Evolutionary conservation across 2,329 filamentous ascomycete species (phyloP).

Genomic region (Fusarium nisikadoi): DNA sequence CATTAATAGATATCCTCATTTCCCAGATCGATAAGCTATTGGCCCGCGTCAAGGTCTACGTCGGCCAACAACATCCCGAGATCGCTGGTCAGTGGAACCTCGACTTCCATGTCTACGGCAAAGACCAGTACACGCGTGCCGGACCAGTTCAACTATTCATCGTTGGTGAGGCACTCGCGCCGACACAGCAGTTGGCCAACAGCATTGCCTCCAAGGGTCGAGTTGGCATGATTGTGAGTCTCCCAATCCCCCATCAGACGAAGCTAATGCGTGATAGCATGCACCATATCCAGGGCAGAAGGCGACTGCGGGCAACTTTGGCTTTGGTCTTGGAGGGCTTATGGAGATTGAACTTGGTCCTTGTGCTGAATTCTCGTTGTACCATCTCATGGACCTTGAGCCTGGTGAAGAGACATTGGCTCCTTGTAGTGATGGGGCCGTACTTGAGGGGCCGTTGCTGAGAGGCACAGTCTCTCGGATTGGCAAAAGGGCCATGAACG

Average conservation of each 20-base stretch:
- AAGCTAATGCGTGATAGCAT: slow-evolving; percentile 46
- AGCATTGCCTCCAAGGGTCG: slow-evolving; percentile 46
- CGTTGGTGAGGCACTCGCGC: slow-evolving; percentile 58
- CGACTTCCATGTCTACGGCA: slow-evolving; percentile 58
- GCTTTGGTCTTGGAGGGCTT: slow-evolving; percentile 46
- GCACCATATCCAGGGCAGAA: slow-evolving; percentile 60
- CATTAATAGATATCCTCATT: slow-evolving; percentile 25
- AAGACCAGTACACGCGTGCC: slow-evolving; percentile 9
- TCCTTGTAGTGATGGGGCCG: fast-evolving
- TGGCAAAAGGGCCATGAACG: neutral
- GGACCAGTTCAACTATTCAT: slow-evolving; percentile 52
- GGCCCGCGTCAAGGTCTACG: slow-evolving; percentile 21
- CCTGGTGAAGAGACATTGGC: slow-evolving; percentile 38
- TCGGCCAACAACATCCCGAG: slow-evolving; percentile 35
- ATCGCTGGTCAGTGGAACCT: slow-evolving; percentile 37
- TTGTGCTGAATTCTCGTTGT: slow-evolving; percentile 58
- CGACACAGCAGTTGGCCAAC: slow-evolving; percentile 57
- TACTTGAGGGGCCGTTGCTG: neutral
- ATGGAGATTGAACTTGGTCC: slow-evolving; percentile 48
- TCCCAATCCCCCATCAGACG: fast-evolving
- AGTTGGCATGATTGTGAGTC: slow-evolving; percentile 44
- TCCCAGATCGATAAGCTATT: slow-evolving; percentile 31
- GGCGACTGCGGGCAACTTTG: slow-evolving; percentile 64
- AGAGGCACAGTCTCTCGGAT: neutral
- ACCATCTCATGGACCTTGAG: slow-evolving; percentile 59